These are phyloP conservation scores for Salicornia ramosissima DNA, from an alignment of 148 eudicot genomes.

Conservation along the genomic window DNA sequence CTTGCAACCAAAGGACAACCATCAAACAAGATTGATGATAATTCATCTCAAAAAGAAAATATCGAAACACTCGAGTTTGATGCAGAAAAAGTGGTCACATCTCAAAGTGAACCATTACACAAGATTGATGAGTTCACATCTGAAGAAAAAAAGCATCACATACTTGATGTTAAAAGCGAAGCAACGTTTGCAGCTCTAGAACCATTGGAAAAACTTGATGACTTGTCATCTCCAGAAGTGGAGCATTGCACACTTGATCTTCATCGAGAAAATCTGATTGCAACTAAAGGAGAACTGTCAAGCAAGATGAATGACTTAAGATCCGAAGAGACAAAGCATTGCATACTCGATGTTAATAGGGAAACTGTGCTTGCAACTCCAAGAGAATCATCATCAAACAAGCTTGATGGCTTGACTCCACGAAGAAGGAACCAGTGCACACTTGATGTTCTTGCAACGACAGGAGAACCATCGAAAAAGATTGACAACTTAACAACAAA, in stretches of 20 bases:
- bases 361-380: constrained; percentile 18
- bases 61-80: background rate
- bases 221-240: background rate
- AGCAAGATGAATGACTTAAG: background rate
- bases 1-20: background rate
- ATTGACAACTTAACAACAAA: background rate
- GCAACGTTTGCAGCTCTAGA: background rate
- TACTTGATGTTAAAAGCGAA: background rate
- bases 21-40: constrained; percentile 1
- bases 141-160: background rate
- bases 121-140: too few species aligned
- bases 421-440: background rate
- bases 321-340: constrained; percentile 6
- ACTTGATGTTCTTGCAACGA: background rate
- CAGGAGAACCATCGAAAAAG: background rate
- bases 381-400: constrained; percentile 12
- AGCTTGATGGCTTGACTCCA: background rate
- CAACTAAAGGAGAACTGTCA: constrained; percentile 7
- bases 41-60: background rate
- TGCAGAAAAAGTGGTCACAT: background rate
- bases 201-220: background rate
- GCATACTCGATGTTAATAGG: background rate
- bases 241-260: background rate
- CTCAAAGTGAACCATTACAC: too few species aligned
- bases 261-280: constrained; percentile 15